Base-by-base conservation (phyloP, 495 filamentous ascomycete species). In the Talaromyces trachyspermus region DNA sequence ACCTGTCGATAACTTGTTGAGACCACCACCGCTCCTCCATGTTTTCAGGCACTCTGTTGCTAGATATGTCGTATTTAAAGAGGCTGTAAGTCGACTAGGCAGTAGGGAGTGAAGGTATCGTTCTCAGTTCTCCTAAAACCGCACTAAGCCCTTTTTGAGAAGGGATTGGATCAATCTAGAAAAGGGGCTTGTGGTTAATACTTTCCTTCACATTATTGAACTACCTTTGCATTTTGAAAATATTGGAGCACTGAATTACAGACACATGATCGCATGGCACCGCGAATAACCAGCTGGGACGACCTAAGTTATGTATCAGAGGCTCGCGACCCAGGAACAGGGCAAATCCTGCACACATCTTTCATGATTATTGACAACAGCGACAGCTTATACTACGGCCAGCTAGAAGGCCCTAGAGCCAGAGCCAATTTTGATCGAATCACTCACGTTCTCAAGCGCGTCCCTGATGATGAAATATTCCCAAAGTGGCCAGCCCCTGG, bases 1-100 rank as follows among this genome's bases (percentile, higher is more conserved):
- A 58, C 36, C 29, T 49, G 44, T 52, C 46, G 35, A 50, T 51
- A n/a, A 39, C 48, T 44, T 52, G 43, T 44, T 50, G 50, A 43
- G 33, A 12, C 33, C 33, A 37, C 6, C n/a, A 37, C 7, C 7
- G 7, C 14, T 17, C 9, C 14, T 12, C 9, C 33, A 37, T 37
- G 29, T 32, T 32, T 32, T 10, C 6, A 30, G 6, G 6, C 27
- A 30, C 27, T 12, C 27, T 12, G 6, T 12, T 6, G 12, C 12
- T 12, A 30, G 12, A 6, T 30, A 12, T 6, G 12, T 30, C 12
- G 27, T 6, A 12, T 30, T 30, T 6, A 30, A 6, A 6, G 27
- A 12, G 6, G 27, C 6, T 6, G 12, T 12, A 30, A 6, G 12
- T 30, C 6, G 6, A 30, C 27, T 6, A 6, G 27, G 6, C 27